Base-by-base conservation (phyloP, 352 stramenopile species). In the Aphanomyces astaci region DNA sequence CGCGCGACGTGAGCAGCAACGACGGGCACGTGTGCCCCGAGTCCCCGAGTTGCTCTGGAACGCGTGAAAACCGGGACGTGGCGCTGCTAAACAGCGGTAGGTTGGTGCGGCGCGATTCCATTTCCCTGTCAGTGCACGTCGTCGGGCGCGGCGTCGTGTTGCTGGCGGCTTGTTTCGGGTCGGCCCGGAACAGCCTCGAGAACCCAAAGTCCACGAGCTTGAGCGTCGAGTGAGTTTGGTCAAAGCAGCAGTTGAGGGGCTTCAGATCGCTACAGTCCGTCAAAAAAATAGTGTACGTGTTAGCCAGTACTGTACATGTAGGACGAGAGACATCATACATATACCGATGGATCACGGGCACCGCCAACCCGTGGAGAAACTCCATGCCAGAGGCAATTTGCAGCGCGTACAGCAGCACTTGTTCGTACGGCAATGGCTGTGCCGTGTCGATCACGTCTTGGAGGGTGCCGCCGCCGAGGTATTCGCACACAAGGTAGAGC, bases 341-440 rank as follows among this genome's bases (percentile, higher is more conserved):
- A 15, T 55, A 86, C 77, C 84, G 78, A 66, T 92, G 84, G 28
- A 92, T 86, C 65, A 92, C 89, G 0, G 84, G 84, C 17, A 92
- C 80, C 0, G 80, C 76, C 3, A 92, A 73, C 0, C 79, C 78
- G 39, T 92, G 84, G 45, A 92, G 64, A 66, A 92, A 92, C 2
- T 79, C 82, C 84, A 92, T 92, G 22, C 84, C 84, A 63, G 89
- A 84, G 11, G 84, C 84, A 32, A 92, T 87, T 79, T 89, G 89
- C 46, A 87, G 82, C 4, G 84, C 84, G 70, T 92, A 92, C 0
- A 78, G 78, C 48, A 92, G 68, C 40, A 80, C 78, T 32, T 76
- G 79, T 33, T 86, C 82, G 48, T 92, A 92, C 17, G 80, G 74
- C 49, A 92, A 60, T 3, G 67, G 67, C 0, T 72, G 70, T 22